Evolutionary conservation across 2,329 filamentous ascomycete species (phyloP), one percentile per base, ranked within the genome.

Genomic region (Alternaria hordeiaustralica): DNA sequence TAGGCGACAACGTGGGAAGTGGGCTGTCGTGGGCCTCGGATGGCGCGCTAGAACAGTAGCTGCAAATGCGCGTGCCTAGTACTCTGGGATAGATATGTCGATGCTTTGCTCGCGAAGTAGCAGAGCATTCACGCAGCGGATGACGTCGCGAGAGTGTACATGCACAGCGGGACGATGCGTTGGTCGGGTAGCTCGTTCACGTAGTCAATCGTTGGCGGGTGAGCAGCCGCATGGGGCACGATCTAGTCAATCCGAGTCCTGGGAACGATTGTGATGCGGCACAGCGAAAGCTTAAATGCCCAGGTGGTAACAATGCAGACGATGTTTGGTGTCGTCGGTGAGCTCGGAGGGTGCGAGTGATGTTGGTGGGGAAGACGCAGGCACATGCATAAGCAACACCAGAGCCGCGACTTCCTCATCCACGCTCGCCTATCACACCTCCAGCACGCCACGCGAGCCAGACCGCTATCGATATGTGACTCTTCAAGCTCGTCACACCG

Each of bases 401-500:
- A 63, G 36, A 54, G 33, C 61, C 21, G 45, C 62, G 50, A 53
- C 50, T 54, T 60, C 26, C 23, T 54, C 45, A 28, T 53, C 51
- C 59, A 58, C 63, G 57, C 33, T 46, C 43, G 28, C 64, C 66
- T 58, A 59, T 66, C 56, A 60, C 33, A 23, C 30, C 41, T 58
- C 59, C 49, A 59, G 65, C 53, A 61, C 71, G 66, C 69, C 47
- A 58, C 54, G 51, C 55, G 56, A 33, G 13, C 50, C 66, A 69
- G 63, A 65, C 68, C 58, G 63, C 64, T 55, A 60, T 65, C 56
- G 25, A 51, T 59, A 58, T 63, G 58, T 49, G 55, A 59, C 13
- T 21, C 46, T 46, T 46, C 43, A 36, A 33, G 25, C 51, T 44
- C 20, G 65, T 75, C 75, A 75, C 75, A 74, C 66, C 67, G 60